Base-by-base conservation (phyloP, 2,329 filamentous ascomycete genomes). In the Fusarium illudens region DNA sequence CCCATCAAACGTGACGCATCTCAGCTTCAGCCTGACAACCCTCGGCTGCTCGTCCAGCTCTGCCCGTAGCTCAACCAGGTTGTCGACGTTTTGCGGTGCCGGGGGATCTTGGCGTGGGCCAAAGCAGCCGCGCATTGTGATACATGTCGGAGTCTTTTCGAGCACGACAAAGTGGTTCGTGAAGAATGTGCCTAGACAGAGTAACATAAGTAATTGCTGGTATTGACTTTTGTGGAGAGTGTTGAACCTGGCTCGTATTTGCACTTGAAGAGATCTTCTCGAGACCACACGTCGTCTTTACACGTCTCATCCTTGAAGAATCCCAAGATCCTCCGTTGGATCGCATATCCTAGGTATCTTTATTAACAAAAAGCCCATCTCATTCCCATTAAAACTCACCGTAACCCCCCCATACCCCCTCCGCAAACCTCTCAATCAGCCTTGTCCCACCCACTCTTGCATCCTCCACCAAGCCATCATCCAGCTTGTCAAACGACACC, bases 351-450 rank as follows among this genome's bases (percentile, higher is more conserved):
- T 59, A n/a, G 0, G 6, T 1, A n/a, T n/a, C n/a, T 1, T 7
- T 0, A 1, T 57, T 0, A 52, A 6, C n/a, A 11, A 9, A 9
- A 3, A 2, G 3, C 13, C 11, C 20, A 3, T 32, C 11, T 25
- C 1, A 1, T 0, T 13, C 1, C 7, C 3, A 19, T 11, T 11
- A 2, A 6, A 2, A 34, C 57, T 42, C 46, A 72, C 71, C 71
- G 13, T 69, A 69, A 2, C 68, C 51, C 51, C 71, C 71, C 71
- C 68, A 73, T 49, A 65, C 64, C 8, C 71, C 71, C 4, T 33
- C 62, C 0, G 32, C 34, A 17, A 63, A 73, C 3, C 42, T 63
- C 42, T 73, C 71, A 25, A 71, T 37, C 8, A 73, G 12, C 13
- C 39, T 52, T 0, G 61, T 73, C 1, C 68, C 71, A 12, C 71